These are phyloP conservation scores for Sideroxylon spinosum DNA, from an alignment of 179 eudicot genomes.

Conservation along the genomic window DNA sequence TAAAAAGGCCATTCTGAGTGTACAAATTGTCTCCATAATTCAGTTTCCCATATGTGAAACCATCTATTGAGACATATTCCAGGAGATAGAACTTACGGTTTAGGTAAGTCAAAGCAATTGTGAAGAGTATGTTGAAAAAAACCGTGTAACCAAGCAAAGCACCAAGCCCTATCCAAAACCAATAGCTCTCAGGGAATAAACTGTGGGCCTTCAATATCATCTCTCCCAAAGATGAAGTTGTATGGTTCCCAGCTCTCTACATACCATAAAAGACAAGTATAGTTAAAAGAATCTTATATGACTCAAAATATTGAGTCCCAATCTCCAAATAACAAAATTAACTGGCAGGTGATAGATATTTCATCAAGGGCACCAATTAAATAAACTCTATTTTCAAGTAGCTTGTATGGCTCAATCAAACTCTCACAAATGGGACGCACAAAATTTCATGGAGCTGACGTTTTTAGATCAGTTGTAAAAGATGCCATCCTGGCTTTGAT, in stretches of 20 bases:
- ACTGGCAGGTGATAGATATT: not conserved
- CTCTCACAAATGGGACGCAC: not conserved
- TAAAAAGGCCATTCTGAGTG: not conserved
- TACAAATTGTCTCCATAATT: not conserved
- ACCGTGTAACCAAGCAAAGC: conserved; percentile 77
- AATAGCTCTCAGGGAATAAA: conserved; percentile 69
- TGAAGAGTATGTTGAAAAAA: conserved; percentile 67
- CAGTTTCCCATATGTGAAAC: not conserved
- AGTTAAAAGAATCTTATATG: no score
- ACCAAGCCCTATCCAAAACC: conserved; percentile 95
- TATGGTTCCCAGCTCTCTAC: conserved; percentile 60
- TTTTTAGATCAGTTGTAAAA: not conserved
- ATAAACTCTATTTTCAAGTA: not conserved
- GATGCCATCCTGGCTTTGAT: not conserved
- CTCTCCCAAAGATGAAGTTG: conserved; percentile 54
- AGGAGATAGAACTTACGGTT: conserved; percentile 59
- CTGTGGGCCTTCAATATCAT: conserved; percentile 67
- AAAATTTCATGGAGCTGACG: not conserved
- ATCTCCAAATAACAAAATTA: not conserved
- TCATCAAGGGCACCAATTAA: not conserved
- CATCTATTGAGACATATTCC: not conserved
- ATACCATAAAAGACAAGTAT: conserved; percentile 15
- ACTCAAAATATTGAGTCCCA: not conserved
- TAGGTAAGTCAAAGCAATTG: conserved; percentile 70
- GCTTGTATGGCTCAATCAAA: not conserved